These are phyloP conservation scores for Colletotrichum spaethianum DNA, from an alignment of 2,329 filamentous ascomycete species.

Conservation along the genomic window DNA sequence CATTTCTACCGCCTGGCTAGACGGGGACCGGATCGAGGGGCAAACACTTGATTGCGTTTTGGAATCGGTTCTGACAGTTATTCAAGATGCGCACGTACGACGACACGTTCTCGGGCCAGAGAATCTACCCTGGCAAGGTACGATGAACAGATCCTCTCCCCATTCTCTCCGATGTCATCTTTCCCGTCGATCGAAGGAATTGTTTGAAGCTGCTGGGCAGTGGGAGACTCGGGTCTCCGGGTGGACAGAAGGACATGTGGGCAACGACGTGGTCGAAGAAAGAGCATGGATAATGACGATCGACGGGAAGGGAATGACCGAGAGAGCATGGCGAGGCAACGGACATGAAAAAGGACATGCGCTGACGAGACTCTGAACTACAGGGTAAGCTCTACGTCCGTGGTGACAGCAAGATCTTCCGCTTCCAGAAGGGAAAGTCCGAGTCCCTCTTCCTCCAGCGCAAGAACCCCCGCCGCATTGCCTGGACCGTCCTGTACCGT, in stretches of 20 bases:
- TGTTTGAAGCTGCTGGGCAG: background rate
- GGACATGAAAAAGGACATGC: conserved; percentile 4
- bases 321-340: conserved; percentile 23
- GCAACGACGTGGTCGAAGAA: background rate
- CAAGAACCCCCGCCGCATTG: conserved; percentile 99
- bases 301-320: conserved; percentile 9
- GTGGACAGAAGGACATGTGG: background rate
- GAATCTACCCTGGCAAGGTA: conserved; percentile 79
- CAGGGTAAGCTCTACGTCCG: conserved; percentile 99
- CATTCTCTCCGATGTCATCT: background rate
- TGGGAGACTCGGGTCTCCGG: background rate
- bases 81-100: conserved; percentile 77
- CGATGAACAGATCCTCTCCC: conserved; percentile 48
- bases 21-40: conserved; percentile 1
- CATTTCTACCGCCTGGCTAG: background rate
- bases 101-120: conserved; percentile 76
- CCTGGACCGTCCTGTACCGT: conserved; percentile 98
- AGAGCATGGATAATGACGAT: conserved; percentile 10
- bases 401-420: conserved; percentile 99
- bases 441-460: conserved; percentile 99
- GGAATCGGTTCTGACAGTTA: conserved; percentile 13
- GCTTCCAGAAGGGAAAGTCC: conserved; percentile 99
- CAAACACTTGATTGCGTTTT: background rate
- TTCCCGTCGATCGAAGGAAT: conserved; percentile 26
- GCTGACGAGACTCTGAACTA: conserved; percentile 50